A percentile compares a stretch with the other conserved stretches of the same genome.
Evolutionary conservation across 2,329 filamentous ascomycete genomes (phyloP).

Genomic region (Hansfordia pulvinata): DNA sequence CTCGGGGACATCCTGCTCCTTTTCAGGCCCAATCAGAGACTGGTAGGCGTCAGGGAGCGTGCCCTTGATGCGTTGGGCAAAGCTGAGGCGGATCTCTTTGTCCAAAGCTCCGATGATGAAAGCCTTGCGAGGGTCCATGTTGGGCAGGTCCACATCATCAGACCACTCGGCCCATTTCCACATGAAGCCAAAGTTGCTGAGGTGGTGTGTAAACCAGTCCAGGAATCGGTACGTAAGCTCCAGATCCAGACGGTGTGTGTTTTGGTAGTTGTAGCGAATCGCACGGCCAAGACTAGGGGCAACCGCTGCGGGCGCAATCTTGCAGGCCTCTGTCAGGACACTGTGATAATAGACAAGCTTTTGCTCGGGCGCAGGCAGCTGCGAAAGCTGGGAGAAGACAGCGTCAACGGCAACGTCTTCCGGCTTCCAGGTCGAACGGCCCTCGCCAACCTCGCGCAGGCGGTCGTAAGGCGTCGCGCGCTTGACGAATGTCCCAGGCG

Average conservation of each 20-base stretch:
- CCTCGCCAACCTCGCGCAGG: slow-evolving; percentile 53
- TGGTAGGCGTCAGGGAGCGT: slow-evolving; percentile 80
- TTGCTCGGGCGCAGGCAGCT: slow-evolving; percentile 75
- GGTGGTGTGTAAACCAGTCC: slow-evolving; percentile 95
- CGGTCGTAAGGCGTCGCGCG: slow-evolving; percentile 87
- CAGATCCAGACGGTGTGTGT: slow-evolving; percentile 69
- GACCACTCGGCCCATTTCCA: slow-evolving; percentile 99
- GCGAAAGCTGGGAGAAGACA: slow-evolving; percentile 89
- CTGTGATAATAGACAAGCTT: slow-evolving; percentile 96
- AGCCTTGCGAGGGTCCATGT: slow-evolving; percentile 77
- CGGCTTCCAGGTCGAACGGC: slow-evolving; percentile 80
- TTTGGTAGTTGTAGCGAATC: slow-evolving; percentile 82
- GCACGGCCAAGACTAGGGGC: slow-evolving; percentile 86
- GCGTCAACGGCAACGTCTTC: slow-evolving; percentile 97
- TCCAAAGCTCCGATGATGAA: slow-evolving; percentile 86
- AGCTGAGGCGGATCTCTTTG: slow-evolving; percentile 93
- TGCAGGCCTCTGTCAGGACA: slow-evolving; percentile 88
- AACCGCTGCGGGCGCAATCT: slow-evolving; percentile 90
- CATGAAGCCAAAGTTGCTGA: slow-evolving; percentile 97
- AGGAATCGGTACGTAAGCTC: slow-evolving; percentile 79
- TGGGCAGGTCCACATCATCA: slow-evolving; percentile 65
- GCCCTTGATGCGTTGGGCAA: slow-evolving; percentile 89
- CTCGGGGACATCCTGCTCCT: slow-evolving; percentile 90
- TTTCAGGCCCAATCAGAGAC: slow-evolving; percentile 65
- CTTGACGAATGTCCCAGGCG: slow-evolving; percentile 81